These are phyloP conservation scores for Mycena haematopus DNA, from an alignment of 768 basidiomycete genomes.

Conservation along the genomic window DNA sequence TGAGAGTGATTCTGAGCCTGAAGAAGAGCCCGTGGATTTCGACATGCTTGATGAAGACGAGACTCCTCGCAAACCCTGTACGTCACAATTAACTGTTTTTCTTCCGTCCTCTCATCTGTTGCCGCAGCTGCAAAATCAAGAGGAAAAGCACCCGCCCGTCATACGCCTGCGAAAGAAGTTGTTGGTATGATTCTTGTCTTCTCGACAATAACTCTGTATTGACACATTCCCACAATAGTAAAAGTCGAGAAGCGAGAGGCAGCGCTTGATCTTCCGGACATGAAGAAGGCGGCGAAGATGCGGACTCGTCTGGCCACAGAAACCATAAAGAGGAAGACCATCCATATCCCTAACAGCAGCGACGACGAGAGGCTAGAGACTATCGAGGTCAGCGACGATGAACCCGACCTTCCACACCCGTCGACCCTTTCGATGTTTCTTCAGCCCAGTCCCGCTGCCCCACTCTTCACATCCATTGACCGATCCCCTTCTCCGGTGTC, in stretches of 20 bases:
- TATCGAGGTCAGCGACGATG: no score
- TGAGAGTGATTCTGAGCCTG: not conserved
- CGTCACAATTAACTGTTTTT: not conserved
- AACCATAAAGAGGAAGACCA: no score
- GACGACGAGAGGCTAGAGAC: no score
- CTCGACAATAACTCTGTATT: no score
- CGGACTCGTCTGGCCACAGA: no score
- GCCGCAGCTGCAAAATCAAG: not conserved
- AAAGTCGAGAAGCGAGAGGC: not conserved
- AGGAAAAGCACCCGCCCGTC: not conserved
- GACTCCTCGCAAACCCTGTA: not conserved
- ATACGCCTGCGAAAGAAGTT: not conserved
- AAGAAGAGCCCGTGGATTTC: not conserved
- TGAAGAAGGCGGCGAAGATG: no score
- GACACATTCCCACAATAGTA: not conserved
- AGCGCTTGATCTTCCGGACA: no score
- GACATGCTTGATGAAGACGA: constrained; percentile 1
- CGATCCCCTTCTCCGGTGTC: not conserved
- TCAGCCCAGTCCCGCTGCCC: not conserved
- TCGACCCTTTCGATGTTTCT: no score
- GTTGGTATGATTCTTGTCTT: not conserved
- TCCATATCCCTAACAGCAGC: no score
- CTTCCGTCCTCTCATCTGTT: not conserved
- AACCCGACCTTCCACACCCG: no score
- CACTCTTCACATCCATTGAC: not conserved